A percentile compares a stretch with the other conserved stretches of the same genome.
Conservation (phyloP, 805 yeast species). For the Myxozyma neotropica region DNA sequence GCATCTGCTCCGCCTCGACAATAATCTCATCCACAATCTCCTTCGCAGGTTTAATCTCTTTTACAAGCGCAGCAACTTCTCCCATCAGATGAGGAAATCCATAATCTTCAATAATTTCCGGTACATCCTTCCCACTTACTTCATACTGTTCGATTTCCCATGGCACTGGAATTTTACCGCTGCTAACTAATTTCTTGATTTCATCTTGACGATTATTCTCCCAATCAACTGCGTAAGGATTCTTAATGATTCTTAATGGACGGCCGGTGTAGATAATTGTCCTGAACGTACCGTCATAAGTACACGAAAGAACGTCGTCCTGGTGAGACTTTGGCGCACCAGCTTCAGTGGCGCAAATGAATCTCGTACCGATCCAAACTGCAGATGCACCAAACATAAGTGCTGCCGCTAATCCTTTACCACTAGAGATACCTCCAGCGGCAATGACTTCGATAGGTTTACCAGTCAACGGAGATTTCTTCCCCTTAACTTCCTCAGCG, state of each 20-base stretch:
- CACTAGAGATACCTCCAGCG: slow-evolving; percentile 39
- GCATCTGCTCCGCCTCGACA: slow-evolving; percentile 33
- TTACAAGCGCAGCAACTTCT: slow-evolving; percentile 37
- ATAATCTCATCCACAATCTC: slow-evolving; percentile 37
- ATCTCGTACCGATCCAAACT: slow-evolving; percentile 40
- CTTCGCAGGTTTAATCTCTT: slow-evolving; percentile 36
- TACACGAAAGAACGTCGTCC: slow-evolving; percentile 32
- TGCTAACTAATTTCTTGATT: slow-evolving; percentile 30
- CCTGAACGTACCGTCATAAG: slow-evolving; percentile 35
- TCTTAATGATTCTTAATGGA: slow-evolving; percentile 35
- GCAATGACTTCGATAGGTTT: slow-evolving; percentile 37
- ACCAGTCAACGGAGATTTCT: slow-evolving; percentile 35
- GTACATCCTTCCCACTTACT: slow-evolving; percentile 29
- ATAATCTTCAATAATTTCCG: slow-evolving; percentile 33
- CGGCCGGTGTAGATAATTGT: slow-evolving; percentile 38
- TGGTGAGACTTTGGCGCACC: slow-evolving; percentile 38
- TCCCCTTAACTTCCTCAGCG: slow-evolving; percentile 35
- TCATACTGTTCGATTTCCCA: slow-evolving; percentile 35
- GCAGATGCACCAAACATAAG: slow-evolving; percentile 35
- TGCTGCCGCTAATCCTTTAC: slow-evolving; percentile 37
- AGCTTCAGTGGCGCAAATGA: slow-evolving; percentile 38
- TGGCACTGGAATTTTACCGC: slow-evolving; percentile 36
- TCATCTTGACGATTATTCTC: slow-evolving; percentile 36
- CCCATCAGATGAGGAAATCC: slow-evolving; percentile 37
- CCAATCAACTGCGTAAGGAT: slow-evolving; percentile 37